A percentile compares a stretch with the other conserved stretches of the same genome.
Evolutionary conservation across 306 rosid species (phyloP).

Genomic region (Argentina anserina): DNA sequence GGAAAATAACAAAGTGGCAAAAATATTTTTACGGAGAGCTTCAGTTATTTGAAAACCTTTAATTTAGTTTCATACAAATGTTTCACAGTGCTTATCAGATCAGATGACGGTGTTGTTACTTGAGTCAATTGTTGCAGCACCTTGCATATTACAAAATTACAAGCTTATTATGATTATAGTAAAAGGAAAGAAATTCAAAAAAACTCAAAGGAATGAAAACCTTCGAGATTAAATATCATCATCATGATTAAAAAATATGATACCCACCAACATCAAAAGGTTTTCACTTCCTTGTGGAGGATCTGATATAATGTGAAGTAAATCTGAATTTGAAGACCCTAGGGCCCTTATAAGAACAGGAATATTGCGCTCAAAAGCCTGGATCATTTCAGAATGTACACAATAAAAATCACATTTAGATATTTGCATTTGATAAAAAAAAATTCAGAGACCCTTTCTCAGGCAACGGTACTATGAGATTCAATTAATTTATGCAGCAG

Average conservation of each 20-base stretch:
- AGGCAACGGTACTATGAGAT: neutral
- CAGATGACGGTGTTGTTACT: conserved; percentile 69
- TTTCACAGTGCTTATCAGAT: conserved; percentile 81
- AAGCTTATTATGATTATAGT: conserved; percentile 1
- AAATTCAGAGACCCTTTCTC: neutral
- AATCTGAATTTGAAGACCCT: conserved; percentile 78
- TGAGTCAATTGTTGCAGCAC: conserved; percentile 89
- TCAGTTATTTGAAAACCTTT: conserved; percentile 47
- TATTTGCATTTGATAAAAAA: neutral
- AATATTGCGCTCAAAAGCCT: conserved; percentile 94
- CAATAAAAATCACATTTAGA: conserved; percentile 11
- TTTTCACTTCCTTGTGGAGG: conserved; percentile 99
- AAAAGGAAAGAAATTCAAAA: neutral
- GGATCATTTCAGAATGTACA: conserved; percentile 26
- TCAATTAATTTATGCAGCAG: conserved; percentile 3
- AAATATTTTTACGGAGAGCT: conserved; percentile 13
- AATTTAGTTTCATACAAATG: conserved; percentile 89
- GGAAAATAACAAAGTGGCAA: conserved; percentile 18
- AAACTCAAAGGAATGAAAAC: conserved; percentile 5
- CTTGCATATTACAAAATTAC: conserved; percentile 43
- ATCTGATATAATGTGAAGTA: conserved; percentile 80
- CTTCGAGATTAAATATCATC: conserved; percentile 7
- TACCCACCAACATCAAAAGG: conserved; percentile 76
- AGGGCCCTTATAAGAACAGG: conserved; percentile 85
- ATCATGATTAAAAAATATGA: conserved; percentile 15